A percentile compares a stretch with the other conserved stretches of the same genome.
Evolutionary conservation across 345 rosid species (phyloP).

Genomic region (Corchorus olitorius): DNA sequence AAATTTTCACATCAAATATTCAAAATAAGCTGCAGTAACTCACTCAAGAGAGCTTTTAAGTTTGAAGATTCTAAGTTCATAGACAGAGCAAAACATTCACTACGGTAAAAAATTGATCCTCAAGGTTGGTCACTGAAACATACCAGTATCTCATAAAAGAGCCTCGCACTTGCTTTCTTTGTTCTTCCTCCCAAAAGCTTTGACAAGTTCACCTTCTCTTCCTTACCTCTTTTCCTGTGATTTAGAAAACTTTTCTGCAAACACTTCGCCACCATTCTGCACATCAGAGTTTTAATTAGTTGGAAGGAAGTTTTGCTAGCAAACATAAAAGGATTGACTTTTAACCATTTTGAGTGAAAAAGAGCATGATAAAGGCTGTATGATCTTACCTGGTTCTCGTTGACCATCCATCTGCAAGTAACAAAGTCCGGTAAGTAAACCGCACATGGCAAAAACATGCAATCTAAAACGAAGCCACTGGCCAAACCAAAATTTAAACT

Average conservation of each 20-base stretch:
- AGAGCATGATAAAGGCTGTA: neutral
- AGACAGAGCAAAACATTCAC: neutral
- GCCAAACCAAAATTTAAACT: neutral
- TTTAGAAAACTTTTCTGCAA: slow-evolving; percentile 45
- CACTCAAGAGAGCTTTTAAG: no score
- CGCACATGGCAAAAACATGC: neutral
- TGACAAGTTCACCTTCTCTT: slow-evolving; percentile 53
- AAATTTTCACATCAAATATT: slow-evolving; percentile 10
- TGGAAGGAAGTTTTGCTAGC: slow-evolving; percentile 6
- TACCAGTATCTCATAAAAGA: slow-evolving; percentile 94
- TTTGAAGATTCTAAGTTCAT: neutral
- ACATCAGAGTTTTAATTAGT: slow-evolving; percentile 24
- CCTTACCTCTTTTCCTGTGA: slow-evolving; percentile 40
- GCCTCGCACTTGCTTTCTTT: slow-evolving; percentile 56
- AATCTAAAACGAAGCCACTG: neutral
- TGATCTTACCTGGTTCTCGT: slow-evolving; percentile 51
- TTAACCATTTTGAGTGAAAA: neutral
- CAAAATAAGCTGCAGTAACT: neutral
- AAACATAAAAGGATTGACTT: neutral
- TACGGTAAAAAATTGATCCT: neutral
- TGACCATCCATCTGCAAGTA: slow-evolving; percentile 66
- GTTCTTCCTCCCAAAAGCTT: slow-evolving; percentile 57
- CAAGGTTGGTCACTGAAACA: neutral
- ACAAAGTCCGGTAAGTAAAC: slow-evolving; percentile 19
- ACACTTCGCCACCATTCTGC: slow-evolving; percentile 56